Percentiles rank a stretch among this genome's conserved stretches.
phyloP scores from a whole-genome alignment of 1,284 basidiomycete genomes.

The Inonotus obliquus region DNA sequence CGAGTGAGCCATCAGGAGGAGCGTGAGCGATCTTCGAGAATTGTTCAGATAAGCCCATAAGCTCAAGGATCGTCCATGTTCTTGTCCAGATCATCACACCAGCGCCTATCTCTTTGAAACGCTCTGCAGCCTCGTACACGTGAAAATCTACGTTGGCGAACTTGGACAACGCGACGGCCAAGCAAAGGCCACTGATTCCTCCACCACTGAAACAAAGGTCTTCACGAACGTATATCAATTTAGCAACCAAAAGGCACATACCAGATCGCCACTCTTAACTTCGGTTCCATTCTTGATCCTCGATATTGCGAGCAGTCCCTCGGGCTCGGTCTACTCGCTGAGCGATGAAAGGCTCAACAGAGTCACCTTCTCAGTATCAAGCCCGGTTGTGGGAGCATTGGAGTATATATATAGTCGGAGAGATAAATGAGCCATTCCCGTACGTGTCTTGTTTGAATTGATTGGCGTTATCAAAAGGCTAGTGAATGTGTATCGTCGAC shows the following conservation, averaged over 20 bases:
- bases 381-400: background rate
- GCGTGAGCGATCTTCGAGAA: slow-evolving; percentile 40
- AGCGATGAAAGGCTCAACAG: background rate
- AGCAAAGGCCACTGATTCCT: slow-evolving; percentile 42
- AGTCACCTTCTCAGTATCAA: background rate
- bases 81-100: slow-evolving; percentile 44
- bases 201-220: slow-evolving; percentile 35
- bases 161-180: slow-evolving; percentile 39
- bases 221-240: background rate
- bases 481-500: background rate
- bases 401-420: background rate
- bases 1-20: slow-evolving; percentile 34
- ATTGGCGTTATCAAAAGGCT: background rate
- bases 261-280: slow-evolving; percentile 24
- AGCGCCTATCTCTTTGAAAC: slow-evolving; percentile 47
- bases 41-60: slow-evolving; percentile 35
- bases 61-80: slow-evolving; percentile 40
- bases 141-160: slow-evolving; percentile 39
- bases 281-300: background rate
- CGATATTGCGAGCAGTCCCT: background rate
- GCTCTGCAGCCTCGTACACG: slow-evolving; percentile 43
- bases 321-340: background rate
- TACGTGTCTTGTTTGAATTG: background rate
- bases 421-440: background rate
- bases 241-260: slow-evolving; percentile 1